phyloP scores from a whole-genome alignment of 129 eudicot species.

The Pulicaria dysenterica region DNA sequence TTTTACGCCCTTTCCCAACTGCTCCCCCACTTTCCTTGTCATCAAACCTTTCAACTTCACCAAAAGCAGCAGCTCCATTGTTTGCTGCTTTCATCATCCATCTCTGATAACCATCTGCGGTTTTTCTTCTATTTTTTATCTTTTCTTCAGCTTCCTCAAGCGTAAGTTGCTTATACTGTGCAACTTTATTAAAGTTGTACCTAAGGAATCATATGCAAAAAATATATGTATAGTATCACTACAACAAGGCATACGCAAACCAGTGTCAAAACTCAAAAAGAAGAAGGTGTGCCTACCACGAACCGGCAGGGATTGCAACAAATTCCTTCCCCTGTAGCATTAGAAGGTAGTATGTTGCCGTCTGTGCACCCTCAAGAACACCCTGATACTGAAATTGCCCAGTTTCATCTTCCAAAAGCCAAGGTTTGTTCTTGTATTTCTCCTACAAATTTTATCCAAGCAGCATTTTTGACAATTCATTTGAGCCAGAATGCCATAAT shows the following conservation, averaged over 20 bases:
- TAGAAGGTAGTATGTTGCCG: conserved; percentile 90
- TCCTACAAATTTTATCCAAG: conserved; percentile 52
- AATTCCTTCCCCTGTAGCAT: conserved; percentile 97
- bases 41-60: conserved; percentile 71
- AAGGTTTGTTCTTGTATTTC: conserved; percentile 94
- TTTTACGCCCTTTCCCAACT: conserved; percentile 74
- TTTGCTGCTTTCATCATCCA: conserved; percentile 99
- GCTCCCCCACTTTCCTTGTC: conserved; percentile 62
- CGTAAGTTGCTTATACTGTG: conserved; percentile 95
- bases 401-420: conserved; percentile 95
- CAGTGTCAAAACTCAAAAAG: not conserved
- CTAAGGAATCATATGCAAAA: conserved; percentile 37
- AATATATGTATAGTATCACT: not conserved
- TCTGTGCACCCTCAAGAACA: conserved; percentile 87
- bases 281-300: conserved; percentile 56
- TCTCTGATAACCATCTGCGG: conserved; percentile 91
- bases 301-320: conserved; percentile 97
- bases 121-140: conserved; percentile 90
- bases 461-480: conserved; percentile 17
- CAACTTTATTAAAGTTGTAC: conserved; percentile 96
- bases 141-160: conserved; percentile 98
- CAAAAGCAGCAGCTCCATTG: conserved; percentile 93
- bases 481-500: conserved; percentile 10
- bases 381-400: conserved; percentile 90
- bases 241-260: not conserved